A percentile compares a stretch with the other conserved stretches of the same genome.
Evolutionary conservation across 2,329 filamentous ascomycete species (phyloP).

Genomic region (Triangularia setosa): DNA sequence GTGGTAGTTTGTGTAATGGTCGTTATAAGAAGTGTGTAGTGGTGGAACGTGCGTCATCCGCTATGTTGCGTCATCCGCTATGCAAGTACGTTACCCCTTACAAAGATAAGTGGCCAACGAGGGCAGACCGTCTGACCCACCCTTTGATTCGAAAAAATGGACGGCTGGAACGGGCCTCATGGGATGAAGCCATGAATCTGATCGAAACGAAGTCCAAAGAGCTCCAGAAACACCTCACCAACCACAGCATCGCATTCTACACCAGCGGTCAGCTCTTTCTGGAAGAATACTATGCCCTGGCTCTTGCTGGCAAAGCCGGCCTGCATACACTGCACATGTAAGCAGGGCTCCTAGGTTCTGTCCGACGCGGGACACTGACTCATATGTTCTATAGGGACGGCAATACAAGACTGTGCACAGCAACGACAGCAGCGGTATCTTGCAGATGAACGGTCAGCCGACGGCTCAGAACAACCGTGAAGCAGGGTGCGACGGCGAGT

Average conservation of each 20-base stretch:
- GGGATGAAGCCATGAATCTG: constrained; percentile 37
- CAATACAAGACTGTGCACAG: constrained; percentile 38
- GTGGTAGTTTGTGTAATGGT: no score
- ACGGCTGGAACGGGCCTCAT: constrained; percentile 32
- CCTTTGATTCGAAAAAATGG: constrained; percentile 34
- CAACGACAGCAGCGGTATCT: constrained; percentile 35
- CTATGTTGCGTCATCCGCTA: no score
- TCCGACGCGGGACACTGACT: no score
- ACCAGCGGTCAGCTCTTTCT: constrained; percentile 37
- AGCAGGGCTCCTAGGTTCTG: constrained; percentile 1
- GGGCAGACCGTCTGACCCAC: constrained; percentile 33
- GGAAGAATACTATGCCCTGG: constrained; percentile 38
- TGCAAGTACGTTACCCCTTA: no score
- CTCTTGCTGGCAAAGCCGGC: constrained; percentile 36
- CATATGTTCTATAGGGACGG: constrained; percentile 36
- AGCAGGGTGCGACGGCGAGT: constrained; percentile 37
- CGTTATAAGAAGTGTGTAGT: no score
- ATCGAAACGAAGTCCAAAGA: constrained; percentile 32
- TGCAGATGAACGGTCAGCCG: constrained; percentile 39
- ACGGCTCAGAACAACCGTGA: constrained; percentile 39
- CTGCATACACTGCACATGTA: constrained; percentile 37
- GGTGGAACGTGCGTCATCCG: no score
- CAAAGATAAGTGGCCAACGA: constrained; percentile 33
- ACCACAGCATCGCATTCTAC: constrained; percentile 38
- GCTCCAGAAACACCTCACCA: constrained; percentile 30